A percentile compares a stretch with the other conserved stretches of the same genome.
These are phyloP conservation scores for Aspergillus fumigatus DNA, from an alignment of 2,329 filamentous ascomycete genomes.

Conservation along the genomic window DNA sequence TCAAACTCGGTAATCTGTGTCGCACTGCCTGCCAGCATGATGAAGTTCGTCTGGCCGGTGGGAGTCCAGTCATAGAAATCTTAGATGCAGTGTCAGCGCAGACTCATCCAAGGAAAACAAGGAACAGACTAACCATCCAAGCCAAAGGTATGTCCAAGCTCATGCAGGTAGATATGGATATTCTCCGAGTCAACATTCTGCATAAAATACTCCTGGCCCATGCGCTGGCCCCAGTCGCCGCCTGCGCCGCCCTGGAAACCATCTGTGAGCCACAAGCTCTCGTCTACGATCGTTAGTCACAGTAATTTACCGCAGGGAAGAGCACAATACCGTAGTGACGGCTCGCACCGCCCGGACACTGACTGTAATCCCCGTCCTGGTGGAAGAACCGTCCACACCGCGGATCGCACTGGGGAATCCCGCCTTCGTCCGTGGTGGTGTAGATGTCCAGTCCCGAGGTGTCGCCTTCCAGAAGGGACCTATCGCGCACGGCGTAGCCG, in stretches of 20 bases:
- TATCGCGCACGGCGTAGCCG: constrained; percentile 12
- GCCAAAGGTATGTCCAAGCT: constrained; percentile 14
- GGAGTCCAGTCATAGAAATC: constrained; percentile 17
- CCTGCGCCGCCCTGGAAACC: constrained; percentile 12
- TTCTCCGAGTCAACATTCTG: constrained; percentile 7
- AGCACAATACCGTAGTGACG: constrained; percentile 10
- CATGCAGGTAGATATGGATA: constrained; percentile 14
- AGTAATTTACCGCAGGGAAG: accelerated
- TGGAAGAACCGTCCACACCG: constrained; percentile 13
- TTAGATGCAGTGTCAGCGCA: not conserved
- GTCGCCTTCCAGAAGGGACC: constrained; percentile 8
- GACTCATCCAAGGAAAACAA: too few relatives aligned
- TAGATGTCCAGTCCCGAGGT: constrained; percentile 11
- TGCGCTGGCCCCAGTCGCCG: constrained; percentile 15
- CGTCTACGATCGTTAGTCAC: constrained; percentile 1
- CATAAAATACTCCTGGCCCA: constrained; percentile 12
- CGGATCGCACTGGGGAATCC: constrained; percentile 9
- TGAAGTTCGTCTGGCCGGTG: constrained; percentile 9
- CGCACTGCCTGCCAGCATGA: constrained; percentile 13
- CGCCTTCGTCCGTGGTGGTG: constrained; percentile 11
- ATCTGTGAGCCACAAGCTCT: constrained; percentile 16
- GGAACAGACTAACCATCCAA: constrained; percentile 7
- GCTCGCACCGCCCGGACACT: constrained; percentile 5
- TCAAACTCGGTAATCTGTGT: constrained; percentile 14
- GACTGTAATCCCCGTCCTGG: constrained; percentile 10